These are phyloP conservation scores for Vaccinium macrocarpon DNA, from an alignment of 148 eudicot species.

Conservation along the genomic window DNA sequence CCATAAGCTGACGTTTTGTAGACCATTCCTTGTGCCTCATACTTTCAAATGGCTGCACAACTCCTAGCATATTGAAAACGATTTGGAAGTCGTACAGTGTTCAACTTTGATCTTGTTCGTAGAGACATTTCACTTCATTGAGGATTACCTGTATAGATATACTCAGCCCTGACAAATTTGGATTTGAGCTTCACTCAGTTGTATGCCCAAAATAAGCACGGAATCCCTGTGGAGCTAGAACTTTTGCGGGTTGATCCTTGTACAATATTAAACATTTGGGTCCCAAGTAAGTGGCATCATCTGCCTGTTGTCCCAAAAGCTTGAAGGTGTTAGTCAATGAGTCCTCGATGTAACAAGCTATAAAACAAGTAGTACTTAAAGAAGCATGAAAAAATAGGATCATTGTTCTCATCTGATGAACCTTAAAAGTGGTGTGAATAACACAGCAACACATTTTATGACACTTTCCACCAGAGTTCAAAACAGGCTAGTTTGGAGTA, in stretches of 20 bases:
- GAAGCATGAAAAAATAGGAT: neutral
- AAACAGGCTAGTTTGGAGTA: neutral
- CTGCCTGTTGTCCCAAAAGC: neutral
- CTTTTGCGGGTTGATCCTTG: neutral
- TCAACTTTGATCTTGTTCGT: no score
- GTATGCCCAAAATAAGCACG: no score
- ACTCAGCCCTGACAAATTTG: no score
- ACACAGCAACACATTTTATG: neutral
- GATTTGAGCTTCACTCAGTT: no score
- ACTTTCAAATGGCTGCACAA: no score
- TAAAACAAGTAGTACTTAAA: neutral
- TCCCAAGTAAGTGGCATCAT: neutral
- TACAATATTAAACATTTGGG: neutral
- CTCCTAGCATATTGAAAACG: no score
- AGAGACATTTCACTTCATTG: no score
- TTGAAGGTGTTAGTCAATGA: neutral
- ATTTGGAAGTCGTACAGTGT: no score
- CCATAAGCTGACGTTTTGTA: neutral
- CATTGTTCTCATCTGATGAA: neutral
- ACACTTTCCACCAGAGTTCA: neutral
- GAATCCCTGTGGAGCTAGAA: no score
- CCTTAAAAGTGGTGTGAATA: neutral
- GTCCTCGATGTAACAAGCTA: neutral
- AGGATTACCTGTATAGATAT: no score
- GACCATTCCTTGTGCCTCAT: no score